phyloP scores from a whole-genome alignment of 2,329 filamentous ascomycete species.

The Pseudocercospora fuligena region DNA sequence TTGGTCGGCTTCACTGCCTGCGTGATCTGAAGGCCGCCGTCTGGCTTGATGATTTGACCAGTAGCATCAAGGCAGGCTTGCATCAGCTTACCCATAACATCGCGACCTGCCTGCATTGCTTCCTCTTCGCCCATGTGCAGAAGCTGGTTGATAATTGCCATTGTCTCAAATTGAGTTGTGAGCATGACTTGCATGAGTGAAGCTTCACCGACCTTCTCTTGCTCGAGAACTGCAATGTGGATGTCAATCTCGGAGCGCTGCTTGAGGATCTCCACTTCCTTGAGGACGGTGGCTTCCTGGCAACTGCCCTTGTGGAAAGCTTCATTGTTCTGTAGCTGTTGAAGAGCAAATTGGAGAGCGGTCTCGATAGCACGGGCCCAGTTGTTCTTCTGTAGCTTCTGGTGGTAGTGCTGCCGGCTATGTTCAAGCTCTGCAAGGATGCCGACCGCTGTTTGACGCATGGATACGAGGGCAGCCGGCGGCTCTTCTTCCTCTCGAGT shows the following conservation, averaged over 20 bases:
- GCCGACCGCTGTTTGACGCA: constrained; percentile 87
- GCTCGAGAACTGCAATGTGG: constrained; percentile 75
- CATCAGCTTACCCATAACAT: constrained; percentile 76
- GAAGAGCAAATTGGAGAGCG: constrained; percentile 81
- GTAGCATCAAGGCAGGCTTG: constrained; percentile 74
- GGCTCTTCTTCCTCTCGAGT: constrained; percentile 69
- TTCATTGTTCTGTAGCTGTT: constrained; percentile 74
- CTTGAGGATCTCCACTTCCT: constrained; percentile 86
- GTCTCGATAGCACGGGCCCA: constrained; percentile 91
- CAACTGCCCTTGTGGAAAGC: constrained; percentile 63
- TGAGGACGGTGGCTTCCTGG: constrained; percentile 70
- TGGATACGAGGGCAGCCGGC: constrained; percentile 69
- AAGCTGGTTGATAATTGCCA: constrained; percentile 80
- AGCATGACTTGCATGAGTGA: constrained; percentile 81
- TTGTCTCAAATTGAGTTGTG: constrained; percentile 88
- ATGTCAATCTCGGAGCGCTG: constrained; percentile 80
- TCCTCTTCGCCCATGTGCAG: constrained; percentile 82
- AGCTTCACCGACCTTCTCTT: constrained; percentile 80
- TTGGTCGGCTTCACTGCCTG: constrained; percentile 73
- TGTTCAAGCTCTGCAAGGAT: constrained; percentile 87
- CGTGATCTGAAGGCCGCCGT: constrained; percentile 67
- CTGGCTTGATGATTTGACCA: constrained; percentile 87
- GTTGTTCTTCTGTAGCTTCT: constrained; percentile 75
- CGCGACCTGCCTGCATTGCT: constrained; percentile 78
- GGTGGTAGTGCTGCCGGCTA: constrained; percentile 88